Evolutionary conservation across 768 basidiomycete genomes (phyloP).

Genomic region (Mycena belliarum): DNA sequence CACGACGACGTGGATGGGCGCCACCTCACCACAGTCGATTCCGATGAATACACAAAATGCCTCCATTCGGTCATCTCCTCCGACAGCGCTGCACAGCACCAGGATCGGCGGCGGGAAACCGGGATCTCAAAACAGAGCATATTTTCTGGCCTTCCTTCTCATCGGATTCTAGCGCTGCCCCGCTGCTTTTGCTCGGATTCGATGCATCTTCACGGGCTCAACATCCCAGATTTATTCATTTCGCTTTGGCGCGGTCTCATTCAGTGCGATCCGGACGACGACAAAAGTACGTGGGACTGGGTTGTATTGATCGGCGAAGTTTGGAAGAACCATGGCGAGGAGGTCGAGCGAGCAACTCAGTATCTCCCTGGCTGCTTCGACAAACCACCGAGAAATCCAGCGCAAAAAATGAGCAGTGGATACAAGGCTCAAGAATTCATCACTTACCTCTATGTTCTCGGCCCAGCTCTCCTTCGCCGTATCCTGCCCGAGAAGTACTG

Average conservation of each 20-base stretch:
- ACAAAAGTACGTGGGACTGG: slow-evolving; percentile 22
- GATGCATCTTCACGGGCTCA: slow-evolving; percentile 32
- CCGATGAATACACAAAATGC: background rate
- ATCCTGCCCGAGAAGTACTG: slow-evolving; percentile 22
- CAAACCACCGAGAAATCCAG: slow-evolving; percentile 26
- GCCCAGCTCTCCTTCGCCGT: slow-evolving; percentile 19
- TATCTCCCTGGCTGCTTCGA: slow-evolving; percentile 20
- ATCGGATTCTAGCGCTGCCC: slow-evolving; percentile 31
- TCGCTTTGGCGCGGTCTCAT: slow-evolving; percentile 25
- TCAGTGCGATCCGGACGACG: slow-evolving; percentile 18
- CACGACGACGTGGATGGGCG: background rate
- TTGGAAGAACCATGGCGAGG: slow-evolving; percentile 23
- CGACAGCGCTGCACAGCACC: slow-evolving; percentile 20
- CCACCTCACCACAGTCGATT: background rate
- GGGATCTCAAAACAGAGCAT: slow-evolving; percentile 39
- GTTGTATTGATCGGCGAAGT: slow-evolving; percentile 15
- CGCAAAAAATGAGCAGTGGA: slow-evolving; percentile 26
- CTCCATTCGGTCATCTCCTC: background rate
- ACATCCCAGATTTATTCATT: slow-evolving; percentile 26
- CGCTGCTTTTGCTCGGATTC: slow-evolving; percentile 34
- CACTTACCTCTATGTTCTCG: slow-evolving; percentile 22
- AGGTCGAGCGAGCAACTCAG: slow-evolving; percentile 9
- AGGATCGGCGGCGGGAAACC: slow-evolving; percentile 28
- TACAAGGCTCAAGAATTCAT: slow-evolving; percentile 32
- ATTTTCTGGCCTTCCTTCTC: slow-evolving; percentile 31